Evolutionary conservation across 2,329 filamentous ascomycete genomes (phyloP).

Genomic region (Tolypocladium ovalisporum): DNA sequence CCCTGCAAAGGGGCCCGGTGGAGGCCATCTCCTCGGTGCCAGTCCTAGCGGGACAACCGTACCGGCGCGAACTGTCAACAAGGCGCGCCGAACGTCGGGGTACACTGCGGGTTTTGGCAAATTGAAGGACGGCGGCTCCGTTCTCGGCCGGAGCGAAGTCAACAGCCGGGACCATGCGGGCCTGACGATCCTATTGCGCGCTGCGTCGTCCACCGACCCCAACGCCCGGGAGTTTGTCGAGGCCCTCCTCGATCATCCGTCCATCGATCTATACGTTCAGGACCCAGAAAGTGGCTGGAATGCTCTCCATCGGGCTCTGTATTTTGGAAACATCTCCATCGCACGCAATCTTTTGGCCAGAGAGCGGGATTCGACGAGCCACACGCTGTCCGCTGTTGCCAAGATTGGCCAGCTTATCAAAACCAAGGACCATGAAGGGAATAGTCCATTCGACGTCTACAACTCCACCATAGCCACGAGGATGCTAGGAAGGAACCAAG

Average conservation of each 20-base stretch:
- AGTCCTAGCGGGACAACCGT: slow-evolving; percentile 31
- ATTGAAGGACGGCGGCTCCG: slow-evolving; percentile 31
- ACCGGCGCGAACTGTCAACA: slow-evolving; percentile 37
- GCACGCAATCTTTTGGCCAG: slow-evolving; percentile 72
- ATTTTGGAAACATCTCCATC: slow-evolving; percentile 78
- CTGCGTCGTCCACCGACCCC: slow-evolving; percentile 62
- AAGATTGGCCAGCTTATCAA: slow-evolving; percentile 73
- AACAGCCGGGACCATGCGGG: slow-evolving; percentile 78
- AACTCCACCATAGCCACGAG: slow-evolving; percentile 74
- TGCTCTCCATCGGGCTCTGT: slow-evolving; percentile 79
- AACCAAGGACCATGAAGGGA: slow-evolving; percentile 89
- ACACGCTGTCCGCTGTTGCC: slow-evolving; percentile 46
- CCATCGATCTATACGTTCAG: slow-evolving; percentile 75
- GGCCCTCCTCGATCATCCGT: slow-evolving; percentile 70
- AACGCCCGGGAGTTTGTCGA: slow-evolving; percentile 65
- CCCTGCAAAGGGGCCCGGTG: slow-evolving; percentile 29
- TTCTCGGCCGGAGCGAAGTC: slow-evolving; percentile 52
- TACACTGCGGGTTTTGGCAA: slow-evolving; percentile 30
- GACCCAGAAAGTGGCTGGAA: slow-evolving; percentile 96
- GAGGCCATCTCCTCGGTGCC: slow-evolving; percentile 18
- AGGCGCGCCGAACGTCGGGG: slow-evolving; percentile 42
- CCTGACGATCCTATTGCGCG: slow-evolving; percentile 74
- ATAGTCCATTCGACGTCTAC: slow-evolving; percentile 90
- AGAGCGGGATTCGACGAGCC: slow-evolving; percentile 56
- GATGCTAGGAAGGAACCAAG: slow-evolving; percentile 42